These are phyloP conservation scores for Penicillium sp. DNA, from an alignment of 2,329 filamentous ascomycete genomes.

Conservation along the genomic window DNA sequence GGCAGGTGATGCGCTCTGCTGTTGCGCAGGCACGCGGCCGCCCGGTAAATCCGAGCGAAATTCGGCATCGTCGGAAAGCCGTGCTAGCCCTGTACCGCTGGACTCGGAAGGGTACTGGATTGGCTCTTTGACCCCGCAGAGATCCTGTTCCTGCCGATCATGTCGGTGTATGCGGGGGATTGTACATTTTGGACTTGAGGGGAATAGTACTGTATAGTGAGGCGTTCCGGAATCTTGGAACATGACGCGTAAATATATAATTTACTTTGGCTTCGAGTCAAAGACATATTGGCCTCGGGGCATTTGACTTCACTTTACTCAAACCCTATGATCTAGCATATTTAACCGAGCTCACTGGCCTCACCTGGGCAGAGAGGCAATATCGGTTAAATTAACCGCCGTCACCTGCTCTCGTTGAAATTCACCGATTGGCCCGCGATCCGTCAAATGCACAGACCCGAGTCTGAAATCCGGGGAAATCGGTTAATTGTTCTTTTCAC, in stretches of 20 bases:
- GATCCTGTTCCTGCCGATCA: conserved; percentile 9
- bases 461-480: conserved; percentile 7
- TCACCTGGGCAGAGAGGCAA: neutral
- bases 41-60: conserved; percentile 81
- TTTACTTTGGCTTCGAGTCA: neutral
- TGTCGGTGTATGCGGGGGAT: neutral
- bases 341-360: too few relatives aligned
- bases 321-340: too few relatives aligned
- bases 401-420: neutral
- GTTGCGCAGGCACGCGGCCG: conserved; percentile 83
- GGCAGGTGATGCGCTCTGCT: conserved; percentile 91
- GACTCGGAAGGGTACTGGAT: conserved; percentile 85
- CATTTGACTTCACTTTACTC: neutral
- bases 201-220: neutral
- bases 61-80: conserved; percentile 79
- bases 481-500: conserved; percentile 6
- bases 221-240: neutral
- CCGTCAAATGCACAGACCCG: neutral
- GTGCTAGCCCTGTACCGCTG: conserved; percentile 84
- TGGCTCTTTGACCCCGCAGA: conserved; percentile 54
- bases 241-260: neutral
- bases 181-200: neutral
- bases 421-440: conserved; percentile 3
- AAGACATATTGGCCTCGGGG: neutral
- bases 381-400: neutral